Conservation (phyloP, 768 basidiomycete species). For the Dioszegia hungarica region DNA sequence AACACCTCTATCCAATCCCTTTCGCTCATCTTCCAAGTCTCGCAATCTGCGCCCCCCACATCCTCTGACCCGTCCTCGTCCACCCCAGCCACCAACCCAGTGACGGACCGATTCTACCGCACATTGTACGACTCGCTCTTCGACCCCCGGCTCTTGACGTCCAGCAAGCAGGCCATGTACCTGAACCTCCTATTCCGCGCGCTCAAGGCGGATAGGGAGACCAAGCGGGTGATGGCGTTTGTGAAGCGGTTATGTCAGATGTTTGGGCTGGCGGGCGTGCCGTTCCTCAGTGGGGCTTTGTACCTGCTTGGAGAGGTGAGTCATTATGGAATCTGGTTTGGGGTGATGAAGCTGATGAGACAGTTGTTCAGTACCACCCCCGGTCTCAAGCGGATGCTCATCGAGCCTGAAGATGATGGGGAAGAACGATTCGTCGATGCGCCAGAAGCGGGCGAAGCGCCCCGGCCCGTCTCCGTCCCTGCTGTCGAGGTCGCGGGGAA, state of each 20-base stretch:
- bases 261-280: slow-evolving; percentile 66
- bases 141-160: slow-evolving; percentile 70
- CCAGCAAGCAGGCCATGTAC: slow-evolving; percentile 94
- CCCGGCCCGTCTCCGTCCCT: background rate
- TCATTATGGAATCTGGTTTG: slow-evolving; percentile 46
- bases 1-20: slow-evolving; percentile 92
- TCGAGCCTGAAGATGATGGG: slow-evolving; percentile 49
- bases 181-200: slow-evolving; percentile 89
- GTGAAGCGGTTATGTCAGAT: slow-evolving; percentile 79
- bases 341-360: background rate
- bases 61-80: slow-evolving; percentile 13
- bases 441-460: slow-evolving; percentile 18
- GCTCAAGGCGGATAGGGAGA: slow-evolving; percentile 63
- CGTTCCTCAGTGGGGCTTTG: slow-evolving; percentile 83
- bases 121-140: slow-evolving; percentile 84
- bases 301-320: slow-evolving; percentile 75
- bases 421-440: slow-evolving; percentile 48
- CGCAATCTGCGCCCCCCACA: slow-evolving; percentile 30
- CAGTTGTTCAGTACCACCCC: slow-evolving; percentile 58
- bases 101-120: slow-evolving; percentile 56
- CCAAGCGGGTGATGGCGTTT: slow-evolving; percentile 69
- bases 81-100: background rate
- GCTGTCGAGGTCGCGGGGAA: slow-evolving; percentile 8
- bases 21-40: slow-evolving; percentile 77
- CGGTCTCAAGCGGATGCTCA: slow-evolving; percentile 54